These are phyloP conservation scores for Petunia hybrid DNA, from an alignment of 305 asterid species.

Conservation along the genomic window DNA sequence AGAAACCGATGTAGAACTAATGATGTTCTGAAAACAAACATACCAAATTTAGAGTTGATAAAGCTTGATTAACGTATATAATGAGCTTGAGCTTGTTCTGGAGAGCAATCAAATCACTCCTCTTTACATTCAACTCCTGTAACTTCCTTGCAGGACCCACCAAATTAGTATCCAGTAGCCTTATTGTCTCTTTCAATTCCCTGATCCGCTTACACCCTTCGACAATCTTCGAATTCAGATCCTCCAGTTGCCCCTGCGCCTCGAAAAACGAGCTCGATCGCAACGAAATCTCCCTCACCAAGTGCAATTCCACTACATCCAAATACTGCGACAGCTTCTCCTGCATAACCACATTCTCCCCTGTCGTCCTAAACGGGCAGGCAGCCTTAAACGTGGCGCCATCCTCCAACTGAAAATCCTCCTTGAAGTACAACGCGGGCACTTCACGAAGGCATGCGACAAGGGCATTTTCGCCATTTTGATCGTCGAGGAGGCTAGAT, in stretches of 20 bases:
- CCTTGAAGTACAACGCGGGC: constrained; percentile 89
- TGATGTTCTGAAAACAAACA: constrained; percentile 32
- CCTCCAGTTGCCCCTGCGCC: constrained; percentile 96
- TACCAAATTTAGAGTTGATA: constrained; percentile 91
- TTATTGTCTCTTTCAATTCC: constrained; percentile 88
- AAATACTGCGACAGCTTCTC: constrained; percentile 96
- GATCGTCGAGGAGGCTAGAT: constrained; percentile 66
- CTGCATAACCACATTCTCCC: constrained; percentile 87
- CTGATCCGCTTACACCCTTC: constrained; percentile 88
- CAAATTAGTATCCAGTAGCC: constrained; percentile 81
- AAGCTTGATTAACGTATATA: constrained; percentile 94
- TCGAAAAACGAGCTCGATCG: constrained; percentile 91
- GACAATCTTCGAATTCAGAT: constrained; percentile 76
- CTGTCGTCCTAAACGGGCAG: constrained; percentile 79
- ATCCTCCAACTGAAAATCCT: constrained; percentile 90
- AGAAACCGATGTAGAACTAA: constrained; percentile 16
- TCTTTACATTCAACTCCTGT: constrained; percentile 75
- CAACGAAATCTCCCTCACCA: constrained; percentile 94
- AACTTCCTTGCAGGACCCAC: constrained; percentile 90
- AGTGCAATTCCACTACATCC: constrained; percentile 97
- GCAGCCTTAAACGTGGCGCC: constrained; percentile 91
- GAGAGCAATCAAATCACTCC: constrained; percentile 73
- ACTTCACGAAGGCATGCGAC: constrained; percentile 97
- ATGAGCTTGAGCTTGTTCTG: constrained; percentile 87
- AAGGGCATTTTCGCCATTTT: constrained; percentile 74